Conservation (phyloP, 2,329 filamentous ascomycete genomes). For the Trichoderma pleuroti region DNA sequence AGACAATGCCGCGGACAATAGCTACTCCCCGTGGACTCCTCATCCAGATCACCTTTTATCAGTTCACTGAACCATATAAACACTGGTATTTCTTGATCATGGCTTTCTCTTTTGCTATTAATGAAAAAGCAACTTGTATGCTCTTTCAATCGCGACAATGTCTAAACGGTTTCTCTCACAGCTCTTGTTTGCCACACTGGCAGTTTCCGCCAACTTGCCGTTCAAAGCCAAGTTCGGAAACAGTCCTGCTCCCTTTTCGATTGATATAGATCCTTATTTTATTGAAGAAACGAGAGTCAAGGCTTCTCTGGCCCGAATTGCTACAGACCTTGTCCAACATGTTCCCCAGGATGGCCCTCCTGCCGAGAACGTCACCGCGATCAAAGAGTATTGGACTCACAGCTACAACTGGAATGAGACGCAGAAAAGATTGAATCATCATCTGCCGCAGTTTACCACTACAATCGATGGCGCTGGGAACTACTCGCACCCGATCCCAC, state of each 20-base stretch:
- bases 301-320: background rate
- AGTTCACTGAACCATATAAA: background rate
- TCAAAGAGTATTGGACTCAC: background rate
- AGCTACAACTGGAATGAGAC: background rate
- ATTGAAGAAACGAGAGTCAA: background rate
- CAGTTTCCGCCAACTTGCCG: background rate
- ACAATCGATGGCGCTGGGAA: background rate
- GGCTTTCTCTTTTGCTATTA: background rate
- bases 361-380: background rate
- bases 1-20: background rate
- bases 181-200: background rate
- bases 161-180: background rate
- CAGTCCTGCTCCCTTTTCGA: background rate
- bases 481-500: background rate
- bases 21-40: background rate
- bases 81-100: background rate
- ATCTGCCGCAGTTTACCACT: background rate
- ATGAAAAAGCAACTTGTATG: background rate
- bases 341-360: background rate
- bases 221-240: background rate
- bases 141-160: background rate
- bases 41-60: background rate
- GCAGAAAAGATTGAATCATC: background rate
- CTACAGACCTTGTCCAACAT: background rate
- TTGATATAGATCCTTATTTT: background rate